Base-by-base conservation (phyloP, 2,329 filamentous ascomycete species). In the Diaporthe caulivora region DNA sequence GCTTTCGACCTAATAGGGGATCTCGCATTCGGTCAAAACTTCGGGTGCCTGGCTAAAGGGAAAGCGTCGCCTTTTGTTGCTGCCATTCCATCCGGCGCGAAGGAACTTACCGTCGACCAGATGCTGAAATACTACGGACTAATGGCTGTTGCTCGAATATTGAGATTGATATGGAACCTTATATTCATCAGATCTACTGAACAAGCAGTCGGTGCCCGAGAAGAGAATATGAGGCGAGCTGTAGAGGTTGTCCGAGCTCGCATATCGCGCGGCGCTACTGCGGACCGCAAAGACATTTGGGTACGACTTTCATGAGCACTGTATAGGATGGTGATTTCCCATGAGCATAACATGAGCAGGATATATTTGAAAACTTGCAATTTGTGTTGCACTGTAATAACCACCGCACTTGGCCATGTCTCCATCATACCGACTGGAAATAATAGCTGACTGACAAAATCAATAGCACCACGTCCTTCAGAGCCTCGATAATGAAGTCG, bases 271-370 rank as follows among this genome's bases (percentile, higher is more conserved):
- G 58, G 58, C 31, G 40, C 58, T 15, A 62, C 58, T 0, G 58
- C 58, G 47, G 40, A 62, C 24, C 40, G 58, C 13, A 62, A 47
- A 47, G 58, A 62, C 58, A 44, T 62, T 47, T 62, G 58, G 58
- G 58, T 62, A 62, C n/a, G n/a, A 8, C 2, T 5, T 29, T 7
- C 37, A 21, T n/a, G n/a, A n/a, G n/a, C n/a, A n/a, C n/a, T n/a
- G n/a, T n/a, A n/a, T n/a, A n/a, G n/a, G n/a, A n/a, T n/a, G n/a
- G n/a, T n/a, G n/a, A n/a, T n/a, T n/a, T n/a, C n/a, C n/a, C n/a
- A n/a, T n/a, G n/a, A n/a, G n/a, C n/a, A n/a, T n/a, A n/a, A n/a
- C n/a, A n/a, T n/a, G n/a, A n/a, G n/a, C n/a, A n/a, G n/a, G n/a
- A n/a, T n/a, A n/a, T n/a, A n/a, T n/a, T n/a, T n/a, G n/a, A n/a